phyloP scores from a whole-genome alignment of 2,329 filamentous ascomycete genomes.

The Cadophora luteo-olivacea region DNA sequence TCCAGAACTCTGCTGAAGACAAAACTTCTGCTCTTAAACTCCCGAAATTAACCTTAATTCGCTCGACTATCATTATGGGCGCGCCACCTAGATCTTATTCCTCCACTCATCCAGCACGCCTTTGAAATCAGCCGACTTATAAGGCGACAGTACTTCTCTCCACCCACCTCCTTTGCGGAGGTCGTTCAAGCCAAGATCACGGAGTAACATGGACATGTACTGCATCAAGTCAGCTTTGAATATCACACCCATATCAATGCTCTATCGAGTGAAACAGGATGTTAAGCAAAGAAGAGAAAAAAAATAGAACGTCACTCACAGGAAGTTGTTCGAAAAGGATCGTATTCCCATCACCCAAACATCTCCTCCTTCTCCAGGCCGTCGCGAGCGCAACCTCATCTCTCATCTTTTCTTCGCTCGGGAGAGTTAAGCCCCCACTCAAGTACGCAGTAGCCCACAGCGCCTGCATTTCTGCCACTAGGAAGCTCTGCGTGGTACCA shows the following conservation, averaged over 20 bases:
- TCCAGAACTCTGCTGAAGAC: too few species aligned
- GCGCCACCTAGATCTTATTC: not conserved
- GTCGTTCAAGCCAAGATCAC: slow-evolving; percentile 29
- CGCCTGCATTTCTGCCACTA: slow-evolving; percentile 25
- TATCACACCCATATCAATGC: too few species aligned
- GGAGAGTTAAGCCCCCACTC: not conserved
- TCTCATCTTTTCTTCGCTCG: slow-evolving; percentile 19
- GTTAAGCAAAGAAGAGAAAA: too few species aligned
- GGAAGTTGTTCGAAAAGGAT: slow-evolving; percentile 25
- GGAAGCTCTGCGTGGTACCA: slow-evolving; percentile 14
- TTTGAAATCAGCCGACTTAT: slow-evolving; percentile 22
- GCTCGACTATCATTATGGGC: not conserved
- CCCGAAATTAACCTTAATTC: not conserved
- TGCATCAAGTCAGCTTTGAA: not conserved
- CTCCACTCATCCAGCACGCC: slow-evolving; percentile 29
- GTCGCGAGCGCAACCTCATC: slow-evolving; percentile 20
- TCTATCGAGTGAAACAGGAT: too few species aligned
- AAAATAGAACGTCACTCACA: slow-evolving; percentile 10
- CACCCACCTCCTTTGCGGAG: slow-evolving; percentile 26
- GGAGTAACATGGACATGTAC: slow-evolving; percentile 23
- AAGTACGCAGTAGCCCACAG: slow-evolving; percentile 28
- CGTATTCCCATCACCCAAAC: slow-evolving; percentile 26
- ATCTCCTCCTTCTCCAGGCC: slow-evolving; percentile 27
- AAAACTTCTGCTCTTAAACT: too few species aligned
- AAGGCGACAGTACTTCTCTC: slow-evolving; percentile 24